Evolutionary conservation across 1,139 yeast genomes (phyloP).

Genomic region (Taphrina communis): DNA sequence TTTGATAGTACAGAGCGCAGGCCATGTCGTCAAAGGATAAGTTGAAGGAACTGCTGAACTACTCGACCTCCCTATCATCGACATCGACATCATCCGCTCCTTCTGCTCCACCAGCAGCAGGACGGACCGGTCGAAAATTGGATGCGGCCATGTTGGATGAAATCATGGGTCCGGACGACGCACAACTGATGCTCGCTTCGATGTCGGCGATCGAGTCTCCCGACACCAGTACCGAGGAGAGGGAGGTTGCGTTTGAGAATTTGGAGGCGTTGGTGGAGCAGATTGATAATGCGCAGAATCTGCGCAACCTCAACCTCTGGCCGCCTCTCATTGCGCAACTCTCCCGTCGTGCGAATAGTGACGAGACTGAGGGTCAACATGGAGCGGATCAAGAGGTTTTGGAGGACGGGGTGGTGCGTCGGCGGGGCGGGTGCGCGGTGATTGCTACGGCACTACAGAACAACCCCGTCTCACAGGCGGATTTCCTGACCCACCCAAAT

Average conservation of each 20-base stretch:
- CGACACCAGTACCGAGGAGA: slow-evolving; percentile 66
- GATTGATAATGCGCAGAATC: slow-evolving; percentile 85
- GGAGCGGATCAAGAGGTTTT: no score
- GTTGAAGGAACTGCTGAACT: slow-evolving; percentile 17
- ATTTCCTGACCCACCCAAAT: slow-evolving; percentile 53
- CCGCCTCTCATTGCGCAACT: slow-evolving; percentile 64
- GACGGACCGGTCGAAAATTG: slow-evolving; percentile 8
- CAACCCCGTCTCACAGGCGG: slow-evolving; percentile 70
- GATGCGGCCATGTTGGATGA: slow-evolving; percentile 79
- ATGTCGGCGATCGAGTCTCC: slow-evolving; percentile 66
- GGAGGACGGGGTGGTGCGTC: slow-evolving; percentile 58
- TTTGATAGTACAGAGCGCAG: no score
- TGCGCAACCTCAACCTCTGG: slow-evolving; percentile 85
- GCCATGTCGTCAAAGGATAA: slow-evolving; percentile 18
- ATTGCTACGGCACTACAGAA: slow-evolving; percentile 94
- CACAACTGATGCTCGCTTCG: slow-evolving; percentile 78
- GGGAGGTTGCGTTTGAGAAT: slow-evolving; percentile 81
- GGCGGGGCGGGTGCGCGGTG: slow-evolving; percentile 69
- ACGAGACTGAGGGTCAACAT: no score
- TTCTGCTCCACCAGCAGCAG: background rate
- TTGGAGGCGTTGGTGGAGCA: slow-evolving; percentile 94
- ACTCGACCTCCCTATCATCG: slow-evolving; percentile 23
- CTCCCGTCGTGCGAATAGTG: no score
- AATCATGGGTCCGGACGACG: slow-evolving; percentile 86
- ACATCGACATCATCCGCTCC: background rate